Conservation (phyloP, 768 basidiomycete genomes). For the Suillus cothurnatus region DNA sequence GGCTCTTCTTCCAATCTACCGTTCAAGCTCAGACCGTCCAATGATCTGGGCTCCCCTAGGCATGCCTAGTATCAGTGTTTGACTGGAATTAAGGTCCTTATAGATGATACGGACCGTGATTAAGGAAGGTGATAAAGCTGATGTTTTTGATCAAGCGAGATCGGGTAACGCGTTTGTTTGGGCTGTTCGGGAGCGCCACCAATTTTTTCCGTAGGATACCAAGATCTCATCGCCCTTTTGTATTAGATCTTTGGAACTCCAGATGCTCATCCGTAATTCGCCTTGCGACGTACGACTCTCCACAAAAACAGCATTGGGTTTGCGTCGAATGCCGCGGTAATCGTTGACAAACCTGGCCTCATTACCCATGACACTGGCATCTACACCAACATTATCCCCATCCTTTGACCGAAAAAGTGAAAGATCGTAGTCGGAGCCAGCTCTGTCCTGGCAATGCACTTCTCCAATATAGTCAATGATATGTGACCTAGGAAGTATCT, state of each 20-base stretch:
- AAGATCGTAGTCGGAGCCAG: slow-evolving; percentile 84
- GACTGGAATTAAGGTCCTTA: not conserved
- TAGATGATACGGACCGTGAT: not conserved
- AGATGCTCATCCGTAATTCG: slow-evolving; percentile 77
- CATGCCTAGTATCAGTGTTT: not conserved
- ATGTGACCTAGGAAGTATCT: slow-evolving; percentile 64
- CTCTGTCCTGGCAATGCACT: slow-evolving; percentile 77
- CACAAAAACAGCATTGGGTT: slow-evolving; percentile 71
- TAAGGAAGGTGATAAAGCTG: not conserved
- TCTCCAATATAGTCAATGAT: slow-evolving; percentile 85
- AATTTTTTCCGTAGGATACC: slow-evolving; percentile 86
- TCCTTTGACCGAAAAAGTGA: slow-evolving; percentile 66
- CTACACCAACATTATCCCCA: slow-evolving; percentile 71
- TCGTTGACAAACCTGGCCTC: slow-evolving; percentile 91
- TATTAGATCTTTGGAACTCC: slow-evolving; percentile 60
- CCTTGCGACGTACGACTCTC: slow-evolving; percentile 56
- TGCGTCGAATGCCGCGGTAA: slow-evolving; percentile 73
- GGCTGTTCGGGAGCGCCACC: slow-evolving; percentile 59
- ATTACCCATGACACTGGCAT: slow-evolving; percentile 78
- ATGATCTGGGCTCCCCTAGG: not conserved
- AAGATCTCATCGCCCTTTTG: slow-evolving; percentile 83
- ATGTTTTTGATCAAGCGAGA: not conserved
- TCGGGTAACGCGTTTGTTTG: not conserved
- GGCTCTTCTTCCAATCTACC: not conserved
- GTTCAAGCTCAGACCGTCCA: slow-evolving; percentile 1